A percentile compares a stretch with the other conserved stretches of the same genome.
These are phyloP conservation scores for Apiospora hydei DNA, from an alignment of 2,329 filamentous ascomycete species.

Conservation along the genomic window DNA sequence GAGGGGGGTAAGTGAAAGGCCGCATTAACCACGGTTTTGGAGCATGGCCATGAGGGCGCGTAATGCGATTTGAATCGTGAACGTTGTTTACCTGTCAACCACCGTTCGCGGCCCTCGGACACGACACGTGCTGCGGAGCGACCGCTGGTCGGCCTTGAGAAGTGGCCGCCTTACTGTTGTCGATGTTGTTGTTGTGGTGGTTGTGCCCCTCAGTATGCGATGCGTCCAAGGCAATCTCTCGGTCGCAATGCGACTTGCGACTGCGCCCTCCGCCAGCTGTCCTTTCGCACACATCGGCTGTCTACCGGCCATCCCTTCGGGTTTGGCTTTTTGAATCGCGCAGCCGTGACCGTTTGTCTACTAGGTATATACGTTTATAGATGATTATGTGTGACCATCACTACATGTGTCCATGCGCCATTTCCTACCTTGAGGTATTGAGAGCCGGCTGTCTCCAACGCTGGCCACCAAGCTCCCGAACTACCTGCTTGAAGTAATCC, in stretches of 20 bases:
- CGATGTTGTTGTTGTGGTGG: background rate
- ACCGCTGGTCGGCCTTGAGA: background rate
- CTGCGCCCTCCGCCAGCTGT: background rate
- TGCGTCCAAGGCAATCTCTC: background rate
- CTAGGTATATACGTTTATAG: too few relatives aligned
- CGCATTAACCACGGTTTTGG: slow-evolving; percentile 6
- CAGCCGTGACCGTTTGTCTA: background rate
- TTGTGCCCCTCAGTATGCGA: background rate
- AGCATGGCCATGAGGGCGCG: slow-evolving; percentile 3
- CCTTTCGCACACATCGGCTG: too few relatives aligned
- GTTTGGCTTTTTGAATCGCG: background rate
- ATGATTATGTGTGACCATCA: background rate
- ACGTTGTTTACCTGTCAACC: slow-evolving; percentile 10
- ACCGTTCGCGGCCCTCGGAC: background rate
- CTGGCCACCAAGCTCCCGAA: background rate
- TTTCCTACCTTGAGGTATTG: background rate
- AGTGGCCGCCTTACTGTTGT: background rate
- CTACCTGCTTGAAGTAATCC: background rate
- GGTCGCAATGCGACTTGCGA: background rate
- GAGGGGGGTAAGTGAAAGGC: background rate
- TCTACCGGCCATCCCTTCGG: background rate
- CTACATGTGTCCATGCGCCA: background rate
- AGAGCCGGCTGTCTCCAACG: background rate
- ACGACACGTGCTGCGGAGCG: slow-evolving; percentile 2
- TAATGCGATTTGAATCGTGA: slow-evolving; percentile 2